Conservation (phyloP, 2,329 filamentous ascomycete species). For the Trichophyton verrucosum region DNA sequence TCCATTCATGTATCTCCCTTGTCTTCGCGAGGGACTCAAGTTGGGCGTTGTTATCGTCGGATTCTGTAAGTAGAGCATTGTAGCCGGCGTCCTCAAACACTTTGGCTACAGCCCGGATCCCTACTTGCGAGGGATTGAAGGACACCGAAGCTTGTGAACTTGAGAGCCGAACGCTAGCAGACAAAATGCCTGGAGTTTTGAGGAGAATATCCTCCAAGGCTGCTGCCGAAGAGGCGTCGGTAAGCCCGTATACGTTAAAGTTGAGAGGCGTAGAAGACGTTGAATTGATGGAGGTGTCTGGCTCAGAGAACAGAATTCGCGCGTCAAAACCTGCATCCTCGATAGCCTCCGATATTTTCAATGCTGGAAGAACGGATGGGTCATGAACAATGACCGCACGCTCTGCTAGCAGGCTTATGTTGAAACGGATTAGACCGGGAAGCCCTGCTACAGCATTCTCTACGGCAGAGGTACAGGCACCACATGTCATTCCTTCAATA, state of each 20-base stretch:
- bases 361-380: constrained; percentile 53
- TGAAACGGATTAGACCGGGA: constrained; percentile 74
- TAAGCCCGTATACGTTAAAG: constrained; percentile 72
- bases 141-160: constrained; percentile 61
- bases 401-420: constrained; percentile 87
- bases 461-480: constrained; percentile 85
- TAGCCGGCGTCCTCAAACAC: constrained; percentile 68
- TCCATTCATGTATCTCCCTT: constrained; percentile 90
- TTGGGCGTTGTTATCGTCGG: constrained; percentile 92
- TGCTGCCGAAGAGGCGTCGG: constrained; percentile 58
- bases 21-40: constrained; percentile 93
- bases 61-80: constrained; percentile 80
- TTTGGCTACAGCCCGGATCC: constrained; percentile 72
- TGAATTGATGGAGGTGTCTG: constrained; percentile 44
- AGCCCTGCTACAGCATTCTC: constrained; percentile 67
- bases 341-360: constrained; percentile 68
- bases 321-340: constrained; percentile 87
- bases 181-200: constrained; percentile 56
- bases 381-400: constrained; percentile 82
- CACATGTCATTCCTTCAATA: constrained; percentile 95
- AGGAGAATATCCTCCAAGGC: constrained; percentile 57
- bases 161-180: constrained; percentile 60
- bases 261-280: constrained; percentile 52
- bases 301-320: constrained; percentile 61
- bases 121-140: constrained; percentile 59